Evolutionary conservation across 1,284 basidiomycete species (phyloP), one percentile per base, ranked within the genome.

Genomic region (Leccinum griseonigrum): DNA sequence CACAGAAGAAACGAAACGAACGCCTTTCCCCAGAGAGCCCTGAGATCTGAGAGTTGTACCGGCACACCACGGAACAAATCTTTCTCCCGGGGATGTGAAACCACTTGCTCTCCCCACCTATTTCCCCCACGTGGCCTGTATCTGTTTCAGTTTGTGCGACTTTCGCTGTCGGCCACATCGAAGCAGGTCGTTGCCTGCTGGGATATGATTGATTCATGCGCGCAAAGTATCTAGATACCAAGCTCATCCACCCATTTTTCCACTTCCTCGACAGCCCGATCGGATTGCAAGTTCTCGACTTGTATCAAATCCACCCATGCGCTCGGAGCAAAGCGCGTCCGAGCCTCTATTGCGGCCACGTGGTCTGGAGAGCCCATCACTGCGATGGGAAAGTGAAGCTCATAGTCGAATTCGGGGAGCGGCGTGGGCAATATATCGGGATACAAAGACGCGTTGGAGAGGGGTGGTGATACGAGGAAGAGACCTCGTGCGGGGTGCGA

Each of bases 321-420:
- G 56, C 75, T 76, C 57, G 69, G 68, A n/a, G 72, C 74, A 29
- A 83, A 71, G 52, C 81, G 72, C 64, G 78, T 75, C 43, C 70
- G 66, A 40, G 67, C 63, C 60, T 70, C 73, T 18, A 83, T 68
- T 2, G 60, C 61, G 43, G 70, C 64, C 64, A 79, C 71, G 48
- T 77, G 70, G 58, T 70, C 65, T 26, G 69, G 65, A 14, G 70
- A 72, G 7, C 74, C 81, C 63, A 88, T 69, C 26, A 89, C 71
- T 0, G 83, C 81, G 57, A 89, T 80, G 1, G 87, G 87, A 71
- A 90, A 90, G 50, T 77, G 78, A 2, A 85, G 83, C 67, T 89
- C 87, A 66, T 83, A 89, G 62, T 80, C 75, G 69, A 90, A 89
- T 66, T 83, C 81, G 22, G 72, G 64, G 6, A 84, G 67, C 0